These are phyloP conservation scores for Ligustrum vulgare DNA, from an alignment of 257 asterid genomes.

Conservation along the genomic window DNA sequence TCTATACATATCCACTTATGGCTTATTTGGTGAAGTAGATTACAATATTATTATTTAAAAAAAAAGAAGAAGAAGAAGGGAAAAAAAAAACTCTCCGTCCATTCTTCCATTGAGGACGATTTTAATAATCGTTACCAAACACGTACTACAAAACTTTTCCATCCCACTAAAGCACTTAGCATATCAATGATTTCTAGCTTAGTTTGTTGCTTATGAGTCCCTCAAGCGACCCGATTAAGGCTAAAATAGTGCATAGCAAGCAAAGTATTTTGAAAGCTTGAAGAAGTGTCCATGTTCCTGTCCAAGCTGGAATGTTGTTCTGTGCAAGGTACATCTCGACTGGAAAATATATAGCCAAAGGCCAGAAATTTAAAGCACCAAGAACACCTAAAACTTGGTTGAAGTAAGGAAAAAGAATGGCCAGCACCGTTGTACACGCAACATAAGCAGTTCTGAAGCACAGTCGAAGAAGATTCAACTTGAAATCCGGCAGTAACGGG, in stretches of 20 bases:
- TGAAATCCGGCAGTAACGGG: conserved; percentile 45
- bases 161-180: too few species aligned
- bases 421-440: conserved; percentile 49
- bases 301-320: conserved; percentile 53
- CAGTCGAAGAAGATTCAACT: conserved; percentile 54
- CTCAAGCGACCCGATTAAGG: conserved; percentile 57
- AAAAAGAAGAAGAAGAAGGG: too few species aligned
- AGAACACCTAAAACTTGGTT: conserved; percentile 62
- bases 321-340: conserved; percentile 64
- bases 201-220: conserved; percentile 52
- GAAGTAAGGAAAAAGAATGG: conserved; percentile 63
- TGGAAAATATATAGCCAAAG: conserved; percentile 63
- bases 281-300: conserved; percentile 50
- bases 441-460: conserved; percentile 65
- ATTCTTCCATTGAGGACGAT: too few species aligned
- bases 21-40: too few species aligned
- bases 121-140: too few species aligned
- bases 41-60: too few species aligned
- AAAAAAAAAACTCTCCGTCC: too few species aligned
- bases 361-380: conserved; percentile 71
- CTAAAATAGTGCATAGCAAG: conserved; percentile 45
- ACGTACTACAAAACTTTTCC: too few species aligned
- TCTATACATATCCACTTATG: too few species aligned
- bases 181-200: conserved; percentile 14
- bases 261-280: conserved; percentile 49